Percentiles rank a stretch among this genome's conserved stretches.
These are phyloP conservation scores for Neoboletus magnificus DNA, from an alignment of 768 basidiomycete species.

Conservation along the genomic window DNA sequence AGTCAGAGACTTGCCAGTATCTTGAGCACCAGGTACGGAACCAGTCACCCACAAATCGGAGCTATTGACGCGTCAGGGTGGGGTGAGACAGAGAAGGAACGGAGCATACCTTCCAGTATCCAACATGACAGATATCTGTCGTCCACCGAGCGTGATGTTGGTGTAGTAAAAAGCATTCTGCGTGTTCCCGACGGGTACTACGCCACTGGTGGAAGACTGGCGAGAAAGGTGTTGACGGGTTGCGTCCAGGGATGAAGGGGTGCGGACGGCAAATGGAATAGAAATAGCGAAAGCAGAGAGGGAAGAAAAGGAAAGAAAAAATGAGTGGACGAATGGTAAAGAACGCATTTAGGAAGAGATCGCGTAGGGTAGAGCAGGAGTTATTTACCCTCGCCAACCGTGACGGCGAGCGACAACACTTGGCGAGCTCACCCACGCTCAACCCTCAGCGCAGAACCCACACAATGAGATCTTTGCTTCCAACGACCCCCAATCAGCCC, in stretches of 20 bases:
- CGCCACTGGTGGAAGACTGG: conserved; percentile 22
- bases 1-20: conserved; percentile 54
- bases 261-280: conserved; percentile 31
- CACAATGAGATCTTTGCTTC: background rate
- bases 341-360: conserved; percentile 19
- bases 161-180: conserved; percentile 72
- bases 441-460: no score
- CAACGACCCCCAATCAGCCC: no score
- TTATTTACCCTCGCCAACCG: background rate
- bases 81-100: background rate
- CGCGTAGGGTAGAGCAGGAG: background rate
- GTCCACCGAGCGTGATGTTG: conserved; percentile 67
- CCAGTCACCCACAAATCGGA: conserved; percentile 74
- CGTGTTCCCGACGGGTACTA: conserved; percentile 54
- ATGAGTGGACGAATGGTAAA: conserved; percentile 21
- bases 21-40: conserved; percentile 45
- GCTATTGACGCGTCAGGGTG: conserved; percentile 34
- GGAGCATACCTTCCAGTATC: conserved; percentile 71
- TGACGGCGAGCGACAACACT: background rate
- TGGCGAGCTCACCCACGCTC: background rate
- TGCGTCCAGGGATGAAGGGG: background rate
- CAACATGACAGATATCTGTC: conserved; percentile 55
- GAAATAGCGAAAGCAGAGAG: conserved; percentile 27
- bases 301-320: conserved; percentile 17
- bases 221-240: conserved; percentile 13